Percentiles rank a stretch among this genome's conserved stretches.
Evolutionary conservation across 495 filamentous ascomycete genomes (phyloP).

Genomic region (Aspergillus affinis): DNA sequence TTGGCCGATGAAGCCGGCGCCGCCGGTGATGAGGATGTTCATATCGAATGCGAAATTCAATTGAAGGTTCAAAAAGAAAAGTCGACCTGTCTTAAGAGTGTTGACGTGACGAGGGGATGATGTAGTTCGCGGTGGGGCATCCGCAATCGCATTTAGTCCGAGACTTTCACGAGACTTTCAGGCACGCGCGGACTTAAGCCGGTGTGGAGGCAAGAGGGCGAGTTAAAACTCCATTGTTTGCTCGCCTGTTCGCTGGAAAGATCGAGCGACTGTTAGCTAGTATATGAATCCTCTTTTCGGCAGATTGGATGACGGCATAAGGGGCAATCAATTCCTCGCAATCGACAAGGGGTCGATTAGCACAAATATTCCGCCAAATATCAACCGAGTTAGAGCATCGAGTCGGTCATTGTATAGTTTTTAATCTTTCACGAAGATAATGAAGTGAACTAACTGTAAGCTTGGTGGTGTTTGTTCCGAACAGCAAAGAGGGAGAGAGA

Average conservation of each 20-base stretch:
- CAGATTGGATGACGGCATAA: too few relatives aligned
- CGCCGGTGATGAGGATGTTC: conserved; percentile 68
- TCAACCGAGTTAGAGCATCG: too few relatives aligned
- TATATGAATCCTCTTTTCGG: too few relatives aligned
- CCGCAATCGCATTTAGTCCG: neutral
- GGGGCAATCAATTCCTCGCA: too few relatives aligned
- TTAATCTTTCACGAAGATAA: neutral
- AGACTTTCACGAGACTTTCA: neutral
- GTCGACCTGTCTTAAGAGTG: neutral
- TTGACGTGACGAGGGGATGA: neutral
- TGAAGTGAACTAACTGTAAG: neutral
- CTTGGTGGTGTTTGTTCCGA: too few relatives aligned
- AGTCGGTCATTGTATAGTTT: too few relatives aligned
- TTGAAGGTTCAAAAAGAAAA: neutral
- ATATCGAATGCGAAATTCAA: conserved; percentile 27
- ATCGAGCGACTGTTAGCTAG: too few relatives aligned
- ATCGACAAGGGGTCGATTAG: too few relatives aligned
- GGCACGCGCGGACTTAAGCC: conserved; percentile 32
- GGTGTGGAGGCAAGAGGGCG: neutral
- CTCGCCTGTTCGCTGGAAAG: too few relatives aligned
- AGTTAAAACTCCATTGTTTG: too few relatives aligned
- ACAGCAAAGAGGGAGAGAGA: neutral
- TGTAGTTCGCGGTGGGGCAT: neutral
- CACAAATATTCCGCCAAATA: too few relatives aligned
- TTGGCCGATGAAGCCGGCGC: conserved; percentile 68